Evolutionary conservation across 2,329 filamentous ascomycete species (phyloP).

Genomic region (Hymenoscyphus scutula): DNA sequence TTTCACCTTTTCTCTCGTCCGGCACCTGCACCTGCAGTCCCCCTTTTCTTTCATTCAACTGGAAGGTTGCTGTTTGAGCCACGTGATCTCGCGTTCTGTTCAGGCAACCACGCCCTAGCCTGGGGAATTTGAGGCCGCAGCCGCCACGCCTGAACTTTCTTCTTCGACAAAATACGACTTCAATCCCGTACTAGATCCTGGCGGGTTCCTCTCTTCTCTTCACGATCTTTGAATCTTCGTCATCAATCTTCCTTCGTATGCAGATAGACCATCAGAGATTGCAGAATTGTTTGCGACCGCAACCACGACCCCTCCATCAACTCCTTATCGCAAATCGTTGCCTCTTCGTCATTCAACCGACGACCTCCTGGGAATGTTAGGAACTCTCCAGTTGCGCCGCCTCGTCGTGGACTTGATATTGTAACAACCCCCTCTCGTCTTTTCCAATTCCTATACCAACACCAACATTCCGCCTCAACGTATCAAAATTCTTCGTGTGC

Average conservation of each 20-base stretch:
- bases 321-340: no score
- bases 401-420: neutral
- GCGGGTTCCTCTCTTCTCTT: neutral
- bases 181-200: no score
- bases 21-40: no score
- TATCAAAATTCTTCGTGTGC: neutral
- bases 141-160: neutral
- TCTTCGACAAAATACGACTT: neutral
- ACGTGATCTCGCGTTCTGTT: no score
- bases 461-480: neutral
- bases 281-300: neutral
- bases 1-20: no score
- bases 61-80: no score
- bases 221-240: neutral
- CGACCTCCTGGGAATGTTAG: neutral
- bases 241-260: neutral
- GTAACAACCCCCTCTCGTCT: neutral
- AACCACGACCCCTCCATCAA: neutral
- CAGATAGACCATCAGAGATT: neutral
- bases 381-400: neutral
- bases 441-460: neutral
- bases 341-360: no score
- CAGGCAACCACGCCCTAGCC: no score
- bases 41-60: no score
- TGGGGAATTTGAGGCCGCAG: no score